Conservation (phyloP, 208 protist genomes). For the Herpetomonas muscarum region DNA sequence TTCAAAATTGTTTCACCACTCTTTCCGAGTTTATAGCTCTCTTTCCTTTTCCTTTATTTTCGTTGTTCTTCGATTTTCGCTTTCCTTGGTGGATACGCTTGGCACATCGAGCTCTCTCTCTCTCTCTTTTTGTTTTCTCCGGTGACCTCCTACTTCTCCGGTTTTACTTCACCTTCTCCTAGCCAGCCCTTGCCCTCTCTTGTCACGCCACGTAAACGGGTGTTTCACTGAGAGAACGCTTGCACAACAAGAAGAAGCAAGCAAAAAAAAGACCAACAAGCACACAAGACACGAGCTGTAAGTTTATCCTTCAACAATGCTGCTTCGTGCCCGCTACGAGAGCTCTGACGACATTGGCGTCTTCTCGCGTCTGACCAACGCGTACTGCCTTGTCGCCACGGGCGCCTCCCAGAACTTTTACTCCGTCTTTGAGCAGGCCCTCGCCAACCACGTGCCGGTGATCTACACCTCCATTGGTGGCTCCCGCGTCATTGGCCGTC, state of each 20-base stretch:
- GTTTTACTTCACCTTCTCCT: too few species aligned
- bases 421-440: slow-evolving; percentile 98
- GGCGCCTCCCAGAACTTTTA: slow-evolving; percentile 99
- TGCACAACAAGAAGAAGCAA: background rate
- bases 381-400: slow-evolving; percentile 98
- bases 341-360: slow-evolving; percentile 99
- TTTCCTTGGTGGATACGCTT: too few species aligned
- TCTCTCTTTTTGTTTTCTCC: too few species aligned
- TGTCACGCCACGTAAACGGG: background rate
- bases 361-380: slow-evolving; percentile 99
- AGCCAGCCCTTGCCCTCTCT: background rate
- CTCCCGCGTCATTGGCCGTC: slow-evolving; percentile 95
- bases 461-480: slow-evolving; percentile 97
- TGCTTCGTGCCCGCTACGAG: slow-evolving; percentile 97
- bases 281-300: background rate
- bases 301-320: slow-evolving; percentile 45
- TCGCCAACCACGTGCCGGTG: slow-evolving; percentile 98
- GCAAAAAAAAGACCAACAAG: background rate
- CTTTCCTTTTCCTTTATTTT: too few species aligned
- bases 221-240: background rate
- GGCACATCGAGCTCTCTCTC: too few species aligned
- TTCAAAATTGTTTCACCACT: too few species aligned
- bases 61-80: too few species aligned
- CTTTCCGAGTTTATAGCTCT: too few species aligned
- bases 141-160: too few species aligned